Conservation (phyloP, 345 rosid species). For the Trapa incisa region DNA sequence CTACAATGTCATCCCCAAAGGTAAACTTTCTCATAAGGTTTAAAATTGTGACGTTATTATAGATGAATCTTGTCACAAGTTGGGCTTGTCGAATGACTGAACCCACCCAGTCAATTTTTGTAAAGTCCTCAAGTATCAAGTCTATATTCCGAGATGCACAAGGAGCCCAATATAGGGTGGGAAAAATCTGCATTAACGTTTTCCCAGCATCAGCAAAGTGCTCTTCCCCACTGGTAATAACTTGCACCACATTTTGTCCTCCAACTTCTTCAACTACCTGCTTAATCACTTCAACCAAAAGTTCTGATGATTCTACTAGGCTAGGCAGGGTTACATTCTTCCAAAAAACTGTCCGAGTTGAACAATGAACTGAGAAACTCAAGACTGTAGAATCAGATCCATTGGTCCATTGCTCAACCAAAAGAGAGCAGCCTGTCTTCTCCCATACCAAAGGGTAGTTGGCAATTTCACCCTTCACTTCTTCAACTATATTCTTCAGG, state of each 20-base stretch:
- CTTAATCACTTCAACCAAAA: slow-evolving; percentile 44
- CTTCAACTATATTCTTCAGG: slow-evolving; percentile 52
- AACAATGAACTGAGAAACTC: slow-evolving; percentile 44
- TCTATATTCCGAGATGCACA: slow-evolving; percentile 64
- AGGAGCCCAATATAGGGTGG: slow-evolving; percentile 79
- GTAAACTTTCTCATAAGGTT: slow-evolving; percentile 69
- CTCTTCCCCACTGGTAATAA: slow-evolving; percentile 57
- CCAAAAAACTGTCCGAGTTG: slow-evolving; percentile 57
- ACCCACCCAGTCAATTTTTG: slow-evolving; percentile 54
- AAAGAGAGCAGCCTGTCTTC: slow-evolving; percentile 61
- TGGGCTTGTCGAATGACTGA: slow-evolving; percentile 59
- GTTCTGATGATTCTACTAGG: slow-evolving; percentile 36
- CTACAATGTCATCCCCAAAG: slow-evolving; percentile 60
- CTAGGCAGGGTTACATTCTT: slow-evolving; percentile 56
- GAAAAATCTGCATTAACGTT: slow-evolving; percentile 51
- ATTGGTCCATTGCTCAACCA: slow-evolving; percentile 54
- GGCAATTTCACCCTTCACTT: slow-evolving; percentile 43
- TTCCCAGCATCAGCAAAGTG: slow-evolving; percentile 47
- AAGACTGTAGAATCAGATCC: slow-evolving; percentile 35
- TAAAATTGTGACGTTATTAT: slow-evolving; percentile 55
- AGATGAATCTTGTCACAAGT: slow-evolving; percentile 66
- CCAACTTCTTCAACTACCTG: slow-evolving; percentile 80
- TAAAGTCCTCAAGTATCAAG: slow-evolving; percentile 66
- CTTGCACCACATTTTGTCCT: slow-evolving; percentile 56
- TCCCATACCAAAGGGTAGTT: slow-evolving; percentile 34